Conservation (phyloP, 352 stramenopile species). For the Phytophthora sansomeana region DNA sequence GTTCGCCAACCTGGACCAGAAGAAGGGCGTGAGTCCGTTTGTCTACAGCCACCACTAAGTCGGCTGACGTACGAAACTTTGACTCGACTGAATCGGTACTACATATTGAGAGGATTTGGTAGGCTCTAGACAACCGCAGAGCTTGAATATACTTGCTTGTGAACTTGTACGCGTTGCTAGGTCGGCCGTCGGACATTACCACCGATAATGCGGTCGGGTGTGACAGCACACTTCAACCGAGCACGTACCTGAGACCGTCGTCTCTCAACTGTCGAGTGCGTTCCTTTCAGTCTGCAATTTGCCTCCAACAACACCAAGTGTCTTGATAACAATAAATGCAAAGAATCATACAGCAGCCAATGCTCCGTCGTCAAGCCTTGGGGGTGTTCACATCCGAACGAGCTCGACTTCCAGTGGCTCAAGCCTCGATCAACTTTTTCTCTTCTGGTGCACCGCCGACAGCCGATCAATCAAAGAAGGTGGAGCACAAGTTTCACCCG, state of each 20-base stretch:
- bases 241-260: slow-evolving; percentile 8
- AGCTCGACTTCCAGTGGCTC: slow-evolving; percentile 3
- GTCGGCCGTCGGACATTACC: neutral
- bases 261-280: neutral
- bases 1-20: slow-evolving; percentile 55
- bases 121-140: neutral
- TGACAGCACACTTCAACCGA: slow-evolving; percentile 1
- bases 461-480: neutral
- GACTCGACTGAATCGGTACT: neutral
- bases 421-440: slow-evolving; percentile 17
- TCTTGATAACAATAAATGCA: slow-evolving; percentile 3
- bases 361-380: slow-evolving; percentile 10
- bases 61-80: no score
- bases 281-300: slow-evolving; percentile 17
- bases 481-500: neutral
- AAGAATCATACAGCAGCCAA: no score
- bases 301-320: neutral
- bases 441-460: slow-evolving; percentile 1
- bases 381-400: slow-evolving; percentile 9
- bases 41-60: slow-evolving; percentile 23
- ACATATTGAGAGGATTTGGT: neutral
- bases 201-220: slow-evolving; percentile 1
- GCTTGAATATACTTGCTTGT: slow-evolving; percentile 1
- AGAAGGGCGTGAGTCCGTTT: slow-evolving; percentile 55
- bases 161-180: neutral